These are phyloP conservation scores for Agrostemma githago DNA, from an alignment of 148 eudicot species.

Conservation along the genomic window DNA sequence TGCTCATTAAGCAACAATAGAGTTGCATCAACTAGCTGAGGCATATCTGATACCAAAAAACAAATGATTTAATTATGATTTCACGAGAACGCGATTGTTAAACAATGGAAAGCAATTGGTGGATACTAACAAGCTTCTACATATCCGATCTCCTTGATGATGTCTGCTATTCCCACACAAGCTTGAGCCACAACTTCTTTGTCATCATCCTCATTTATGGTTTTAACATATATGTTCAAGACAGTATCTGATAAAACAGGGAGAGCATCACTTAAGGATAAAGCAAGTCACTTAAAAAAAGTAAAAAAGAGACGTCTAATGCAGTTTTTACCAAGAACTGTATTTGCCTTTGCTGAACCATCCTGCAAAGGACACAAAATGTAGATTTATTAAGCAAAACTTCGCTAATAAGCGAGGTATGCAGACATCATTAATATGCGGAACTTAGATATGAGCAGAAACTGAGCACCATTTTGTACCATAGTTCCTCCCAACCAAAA, in stretches of 20 bases:
- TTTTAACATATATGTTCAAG: conserved; percentile 76
- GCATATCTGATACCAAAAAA: conserved; percentile 48
- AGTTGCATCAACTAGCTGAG: conserved; percentile 70
- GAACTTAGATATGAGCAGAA: background rate
- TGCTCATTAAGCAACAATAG: conserved; percentile 63
- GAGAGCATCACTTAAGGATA: background rate
- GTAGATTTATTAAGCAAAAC: conserved; percentile 1
- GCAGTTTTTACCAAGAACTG: conserved; percentile 52
- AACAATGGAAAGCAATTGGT: background rate
- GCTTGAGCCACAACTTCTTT: conserved; percentile 98
- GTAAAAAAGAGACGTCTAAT: background rate
- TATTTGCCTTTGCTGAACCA: conserved; percentile 63
- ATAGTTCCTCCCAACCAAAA: background rate
- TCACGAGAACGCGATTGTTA: background rate
- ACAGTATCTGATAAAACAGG: conserved; percentile 55
- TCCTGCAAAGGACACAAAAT: conserved; percentile 47
- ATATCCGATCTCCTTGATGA: conserved; percentile 64
- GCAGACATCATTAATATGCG: background rate
- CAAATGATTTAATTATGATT: conserved; percentile 1
- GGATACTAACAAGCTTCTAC: conserved; percentile 75
- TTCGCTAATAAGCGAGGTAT: background rate
- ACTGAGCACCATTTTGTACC: background rate
- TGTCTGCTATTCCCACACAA: conserved; percentile 72
- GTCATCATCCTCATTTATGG: conserved; percentile 90
- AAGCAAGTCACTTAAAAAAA: background rate